These are phyloP conservation scores for Trichocomaceae sp. DNA, from an alignment of 2,329 filamentous ascomycete genomes.

Conservation along the genomic window DNA sequence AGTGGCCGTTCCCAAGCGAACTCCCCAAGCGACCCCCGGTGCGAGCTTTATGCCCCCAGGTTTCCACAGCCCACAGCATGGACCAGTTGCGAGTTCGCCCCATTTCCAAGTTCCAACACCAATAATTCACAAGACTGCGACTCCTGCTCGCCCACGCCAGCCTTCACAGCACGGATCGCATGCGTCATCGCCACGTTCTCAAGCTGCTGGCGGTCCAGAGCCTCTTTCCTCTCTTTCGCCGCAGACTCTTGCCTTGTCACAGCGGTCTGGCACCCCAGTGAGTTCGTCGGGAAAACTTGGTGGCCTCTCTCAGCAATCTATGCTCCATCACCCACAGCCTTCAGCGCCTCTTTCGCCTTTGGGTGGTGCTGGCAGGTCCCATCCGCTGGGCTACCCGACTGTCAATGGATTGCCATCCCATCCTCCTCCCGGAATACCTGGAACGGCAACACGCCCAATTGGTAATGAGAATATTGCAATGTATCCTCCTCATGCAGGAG, in stretches of 20 bases:
- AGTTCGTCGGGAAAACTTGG: conserved; percentile 56
- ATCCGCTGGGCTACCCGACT: conserved; percentile 43
- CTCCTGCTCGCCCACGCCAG: conserved; percentile 69
- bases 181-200: conserved; percentile 56
- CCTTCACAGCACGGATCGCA: conserved; percentile 71
- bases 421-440: conserved; percentile 47
- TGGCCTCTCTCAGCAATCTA: conserved; percentile 45
- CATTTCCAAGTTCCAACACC: conserved; percentile 74
- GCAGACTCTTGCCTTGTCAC: conserved; percentile 55
- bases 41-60: conserved; percentile 48
- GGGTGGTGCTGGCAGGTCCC: conserved; percentile 55
- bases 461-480: conserved; percentile 47
- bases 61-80: conserved; percentile 48
- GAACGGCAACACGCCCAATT: conserved; percentile 50
- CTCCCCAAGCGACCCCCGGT: conserved; percentile 49
- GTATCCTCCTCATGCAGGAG: conserved; percentile 47
- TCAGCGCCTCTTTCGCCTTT: conserved; percentile 58
- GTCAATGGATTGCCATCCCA: conserved; percentile 50
- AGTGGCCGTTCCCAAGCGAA: conserved; percentile 41
- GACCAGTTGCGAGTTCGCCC: conserved; percentile 61
- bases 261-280: conserved; percentile 59
- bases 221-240: conserved; percentile 60
- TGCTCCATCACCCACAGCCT: conserved; percentile 53
- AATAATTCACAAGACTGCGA: conserved; percentile 72
- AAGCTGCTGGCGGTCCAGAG: conserved; percentile 38